Evolutionary conservation across 1,284 basidiomycete species (phyloP).

Genomic region (Pyrrhoderma noxium): DNA sequence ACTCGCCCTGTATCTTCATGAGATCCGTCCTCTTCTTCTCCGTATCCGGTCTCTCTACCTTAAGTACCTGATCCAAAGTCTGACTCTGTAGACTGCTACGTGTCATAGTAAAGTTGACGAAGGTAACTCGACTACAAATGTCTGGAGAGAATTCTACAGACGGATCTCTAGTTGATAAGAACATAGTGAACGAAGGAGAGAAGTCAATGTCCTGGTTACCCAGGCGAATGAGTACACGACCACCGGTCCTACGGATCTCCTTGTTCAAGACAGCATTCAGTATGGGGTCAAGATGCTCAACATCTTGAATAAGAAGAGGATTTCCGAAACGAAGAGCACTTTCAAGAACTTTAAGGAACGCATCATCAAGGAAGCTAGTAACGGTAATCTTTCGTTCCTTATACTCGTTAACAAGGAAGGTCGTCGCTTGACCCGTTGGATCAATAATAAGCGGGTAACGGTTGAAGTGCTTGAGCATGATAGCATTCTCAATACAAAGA

Average conservation of each 20-base stretch:
- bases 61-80: slow-evolving; percentile 94
- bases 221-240: slow-evolving; percentile 93
- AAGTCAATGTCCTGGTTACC: slow-evolving; percentile 99
- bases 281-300: slow-evolving; percentile 97
- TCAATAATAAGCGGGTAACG: slow-evolving; percentile 98
- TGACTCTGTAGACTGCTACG: slow-evolving; percentile 97
- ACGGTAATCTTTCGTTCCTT: slow-evolving; percentile 95
- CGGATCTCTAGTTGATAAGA: slow-evolving; percentile 95
- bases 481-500: slow-evolving; percentile 95
- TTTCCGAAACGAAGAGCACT: slow-evolving; percentile 99
- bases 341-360: slow-evolving; percentile 97
- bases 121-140: slow-evolving; percentile 97
- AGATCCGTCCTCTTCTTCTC: slow-evolving; percentile 97
- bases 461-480: slow-evolving; percentile 98
- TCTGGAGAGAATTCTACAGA: slow-evolving; percentile 97
- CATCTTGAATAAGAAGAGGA: slow-evolving; percentile 94
- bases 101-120: slow-evolving; percentile 99
- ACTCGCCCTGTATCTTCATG: slow-evolving; percentile 98
- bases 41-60: slow-evolving; percentile 94
- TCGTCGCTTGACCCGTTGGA: slow-evolving; percentile 96
- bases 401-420: slow-evolving; percentile 92
- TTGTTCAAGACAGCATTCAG: slow-evolving; percentile 97
- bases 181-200: slow-evolving; percentile 98
- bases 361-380: slow-evolving; percentile 97
- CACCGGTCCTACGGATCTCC: slow-evolving; percentile 92